Base-by-base conservation (phyloP, 306 rosid genomes). In the Rubus idaeus region DNA sequence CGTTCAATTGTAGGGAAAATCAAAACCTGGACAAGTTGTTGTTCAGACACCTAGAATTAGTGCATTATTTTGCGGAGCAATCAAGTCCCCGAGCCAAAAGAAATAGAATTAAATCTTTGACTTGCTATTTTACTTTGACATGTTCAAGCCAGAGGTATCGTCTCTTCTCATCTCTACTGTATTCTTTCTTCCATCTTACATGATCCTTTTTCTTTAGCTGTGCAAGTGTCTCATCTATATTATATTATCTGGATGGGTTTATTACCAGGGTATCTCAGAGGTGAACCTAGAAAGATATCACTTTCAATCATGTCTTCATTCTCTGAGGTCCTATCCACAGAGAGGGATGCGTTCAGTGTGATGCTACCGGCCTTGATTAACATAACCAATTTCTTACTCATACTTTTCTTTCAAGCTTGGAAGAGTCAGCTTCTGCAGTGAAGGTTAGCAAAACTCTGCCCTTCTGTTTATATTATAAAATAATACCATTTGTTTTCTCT, bases 291-390 rank as follows among this genome's bases (percentile, higher is more conserved):
- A 78, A 66, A 45, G 66, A 56, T 91, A 52, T 82, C 85, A 26
- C 83, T 94, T 57, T 87, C 88, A 13, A 86, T 90, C 50, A 60
- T 85, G 41, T 86, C 96, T 75, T 90, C 94, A 46, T 86, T 94
- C 81, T 91, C 86, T 20, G 96, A 91, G 11, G 81, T 94, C 77
- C 62, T 95, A 20, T 78, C 90, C 64, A 63, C 71, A 23, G 89
- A 79, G 64, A 91, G 97, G 98, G 97, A 94, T 76, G 96, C 92
- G 0, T 94, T 95, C 73, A 76, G 90, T 73, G 39, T 81, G 67
- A 94, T 77, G 80, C 88, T 1, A 86, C 86, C 0, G 90, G 91
- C 70, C 77, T 87, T 37, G 83, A 85, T 60, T 90, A 84, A 47
- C 86, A 56, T 71, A 94, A 94, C 68, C 98, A 97, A 50, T 89